These are phyloP conservation scores for Guadua angustifolia DNA, from an alignment of 176 grass and related monocot species.

Conservation along the genomic window DNA sequence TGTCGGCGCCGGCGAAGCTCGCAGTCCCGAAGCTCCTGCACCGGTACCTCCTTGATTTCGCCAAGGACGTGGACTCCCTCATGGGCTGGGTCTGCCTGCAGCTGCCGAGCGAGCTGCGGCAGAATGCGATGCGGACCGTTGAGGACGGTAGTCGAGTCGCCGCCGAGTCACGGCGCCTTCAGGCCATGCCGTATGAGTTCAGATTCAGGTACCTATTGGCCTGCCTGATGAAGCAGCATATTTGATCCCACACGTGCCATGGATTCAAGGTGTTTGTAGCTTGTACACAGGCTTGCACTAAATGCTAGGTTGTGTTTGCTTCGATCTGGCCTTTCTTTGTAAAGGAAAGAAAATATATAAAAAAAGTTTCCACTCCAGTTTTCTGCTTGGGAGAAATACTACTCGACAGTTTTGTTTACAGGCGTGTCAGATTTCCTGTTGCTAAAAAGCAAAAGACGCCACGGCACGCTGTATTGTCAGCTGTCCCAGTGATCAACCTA, in stretches of 20 bases:
- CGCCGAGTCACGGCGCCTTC: constrained; percentile 41
- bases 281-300: constrained; percentile 38
- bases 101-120: constrained; percentile 59
- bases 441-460: constrained; percentile 6
- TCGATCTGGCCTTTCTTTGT: background rate
- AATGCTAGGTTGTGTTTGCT: background rate
- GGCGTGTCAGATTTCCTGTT: constrained; percentile 14
- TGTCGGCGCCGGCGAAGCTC: constrained; percentile 63
- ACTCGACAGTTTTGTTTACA: background rate
- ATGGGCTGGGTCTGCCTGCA: constrained; percentile 99
- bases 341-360: background rate
- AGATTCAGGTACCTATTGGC: constrained; percentile 88
- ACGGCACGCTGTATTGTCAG: constrained; percentile 31
- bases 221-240: constrained; percentile 35
- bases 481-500: constrained; percentile 17
- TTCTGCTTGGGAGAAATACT: background rate
- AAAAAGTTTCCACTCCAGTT: background rate
- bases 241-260: background rate
- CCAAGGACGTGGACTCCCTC: constrained; percentile 92
- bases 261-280: background rate
- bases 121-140: constrained; percentile 51
- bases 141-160: constrained; percentile 48
- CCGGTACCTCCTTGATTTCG: constrained; percentile 88
- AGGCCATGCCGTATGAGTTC: constrained; percentile 88
- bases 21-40: constrained; percentile 90